Percentiles rank a stretch among this genome's conserved stretches.
phyloP scores from a whole-genome alignment of 139 green algal species.

The Chlorella vulgaris region DNA sequence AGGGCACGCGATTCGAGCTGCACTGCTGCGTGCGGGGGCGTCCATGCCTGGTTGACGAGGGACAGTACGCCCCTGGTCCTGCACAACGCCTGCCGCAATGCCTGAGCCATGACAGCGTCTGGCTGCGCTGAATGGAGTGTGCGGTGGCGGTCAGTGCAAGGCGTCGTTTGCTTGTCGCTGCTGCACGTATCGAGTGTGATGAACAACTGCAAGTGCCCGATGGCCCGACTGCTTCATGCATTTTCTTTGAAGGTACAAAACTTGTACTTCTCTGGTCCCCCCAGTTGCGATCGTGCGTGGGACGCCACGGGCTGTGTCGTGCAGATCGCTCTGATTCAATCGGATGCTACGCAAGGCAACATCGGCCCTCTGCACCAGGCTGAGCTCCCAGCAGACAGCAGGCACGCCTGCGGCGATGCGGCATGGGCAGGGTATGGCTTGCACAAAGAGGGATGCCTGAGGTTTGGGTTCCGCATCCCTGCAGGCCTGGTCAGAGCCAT shows the following conservation, averaged over 20 bases:
- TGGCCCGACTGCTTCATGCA: too few species aligned
- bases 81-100: constrained; percentile 5
- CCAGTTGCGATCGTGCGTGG: too few species aligned
- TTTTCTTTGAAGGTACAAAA: too few species aligned
- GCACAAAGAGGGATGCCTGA: background rate
- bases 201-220: too few species aligned
- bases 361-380: background rate
- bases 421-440: background rate
- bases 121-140: background rate
- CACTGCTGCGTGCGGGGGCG: background rate
- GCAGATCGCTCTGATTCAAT: too few species aligned
- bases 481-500: constrained; percentile 29
- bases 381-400: constrained; percentile 12
- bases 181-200: too few species aligned
- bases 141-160: background rate
- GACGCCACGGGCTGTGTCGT: too few species aligned
- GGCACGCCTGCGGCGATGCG: background rate
- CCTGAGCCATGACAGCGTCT: background rate
- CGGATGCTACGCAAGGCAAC: constrained; percentile 19
- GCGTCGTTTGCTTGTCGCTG: too few species aligned
- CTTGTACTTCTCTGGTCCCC: too few species aligned
- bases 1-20: constrained; percentile 9
- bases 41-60: background rate
- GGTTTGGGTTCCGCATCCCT: constrained; percentile 1
- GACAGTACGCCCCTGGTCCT: background rate